Evolutionary conservation across 768 basidiomycete species (phyloP).

Genomic region (Termitomyces sp.): DNA sequence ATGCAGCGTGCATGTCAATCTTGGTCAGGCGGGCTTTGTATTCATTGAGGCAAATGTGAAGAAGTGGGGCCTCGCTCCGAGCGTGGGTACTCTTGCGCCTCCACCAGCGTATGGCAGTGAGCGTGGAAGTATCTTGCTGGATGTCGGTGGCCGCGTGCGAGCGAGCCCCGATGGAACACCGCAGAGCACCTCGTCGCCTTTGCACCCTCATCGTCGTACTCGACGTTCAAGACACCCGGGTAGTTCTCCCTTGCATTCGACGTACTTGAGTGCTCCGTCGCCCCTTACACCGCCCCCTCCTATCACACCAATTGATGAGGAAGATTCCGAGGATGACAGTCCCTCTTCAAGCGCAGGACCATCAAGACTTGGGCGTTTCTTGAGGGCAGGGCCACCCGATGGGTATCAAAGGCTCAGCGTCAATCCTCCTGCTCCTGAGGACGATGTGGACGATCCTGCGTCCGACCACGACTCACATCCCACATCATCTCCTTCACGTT

Average conservation of each 20-base stretch:
- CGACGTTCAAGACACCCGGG: constrained; percentile 42
- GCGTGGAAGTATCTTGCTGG: constrained; percentile 90
- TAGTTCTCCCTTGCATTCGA: constrained; percentile 51
- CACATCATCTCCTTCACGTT: constrained; percentile 32
- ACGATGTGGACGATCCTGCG: constrained; percentile 21
- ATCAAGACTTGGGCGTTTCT: constrained; percentile 31
- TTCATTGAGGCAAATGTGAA: constrained; percentile 99
- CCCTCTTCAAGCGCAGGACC: constrained; percentile 32
- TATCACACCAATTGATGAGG: constrained; percentile 76
- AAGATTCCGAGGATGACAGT: constrained; percentile 34
- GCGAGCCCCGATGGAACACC: constrained; percentile 32
- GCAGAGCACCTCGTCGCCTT: constrained; percentile 40
- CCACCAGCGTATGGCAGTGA: constrained; percentile 98
- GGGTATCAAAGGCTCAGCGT: constrained; percentile 27
- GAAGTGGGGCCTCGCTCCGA: constrained; percentile 98
- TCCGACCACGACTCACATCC: neutral
- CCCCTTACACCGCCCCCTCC: constrained; percentile 55
- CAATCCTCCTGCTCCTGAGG: constrained; percentile 11
- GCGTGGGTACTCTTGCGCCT: constrained; percentile 93
- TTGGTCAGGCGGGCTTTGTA: constrained; percentile 97
- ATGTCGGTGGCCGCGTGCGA: constrained; percentile 70
- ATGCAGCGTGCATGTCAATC: constrained; percentile 94
- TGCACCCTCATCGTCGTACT: constrained; percentile 57
- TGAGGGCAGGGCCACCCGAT: constrained; percentile 9
- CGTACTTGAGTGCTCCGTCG: constrained; percentile 34